Evolutionary conservation across 352 stramenopile genomes (phyloP), one percentile per base, ranked within the genome.

Genomic region (Phytophthora pinifolia): DNA sequence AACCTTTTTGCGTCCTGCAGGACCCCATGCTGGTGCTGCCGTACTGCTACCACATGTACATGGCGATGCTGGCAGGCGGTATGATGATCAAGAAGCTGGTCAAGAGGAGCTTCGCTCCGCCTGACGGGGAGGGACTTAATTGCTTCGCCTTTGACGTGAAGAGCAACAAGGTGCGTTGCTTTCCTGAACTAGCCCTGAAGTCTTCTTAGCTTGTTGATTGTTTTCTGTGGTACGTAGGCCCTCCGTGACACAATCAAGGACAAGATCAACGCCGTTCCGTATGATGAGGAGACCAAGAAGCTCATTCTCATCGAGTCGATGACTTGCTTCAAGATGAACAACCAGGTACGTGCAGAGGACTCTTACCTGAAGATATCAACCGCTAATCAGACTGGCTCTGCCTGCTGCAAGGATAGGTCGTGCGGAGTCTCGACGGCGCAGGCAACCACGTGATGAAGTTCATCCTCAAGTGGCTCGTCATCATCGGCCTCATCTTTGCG

Each of bases 21-120:
- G 50, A 90, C 51, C 80, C 80, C 12, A 66, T 67, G n/a, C 47
- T 90, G 42, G 62, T 88, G 22, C 46, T 87, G 29, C 58, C 77
- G 34, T 87, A 90, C 55, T 73, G 65, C 45, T 90, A 87, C 47
- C 80, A 90, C 66, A 83, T 88, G 80, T 90, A 87, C 61, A 80
- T 75, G 58, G 75, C 77, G 39, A 71, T 88, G 52, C 70, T 90
- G 4, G 75, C 78, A 4, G 77, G 78, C 5, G 80, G 80, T 0
- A 68, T 74, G 52, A 79, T 84, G 47, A 85, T 88, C 45, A 69
- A 76, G 33, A 87, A 88, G 51, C 51, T 88, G 51, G 80, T 88
- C 47, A 79, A 79, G 51, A 72, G 61, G 44, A 84, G 71, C 54
- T 87, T 90, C 44, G 51, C 52, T 3, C 61, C 68, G 9, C 59